A percentile compares a stretch with the other conserved stretches of the same genome.
phyloP scores from a whole-genome alignment of 23 red algal species.

The Gracilariopsis chorda region DNA sequence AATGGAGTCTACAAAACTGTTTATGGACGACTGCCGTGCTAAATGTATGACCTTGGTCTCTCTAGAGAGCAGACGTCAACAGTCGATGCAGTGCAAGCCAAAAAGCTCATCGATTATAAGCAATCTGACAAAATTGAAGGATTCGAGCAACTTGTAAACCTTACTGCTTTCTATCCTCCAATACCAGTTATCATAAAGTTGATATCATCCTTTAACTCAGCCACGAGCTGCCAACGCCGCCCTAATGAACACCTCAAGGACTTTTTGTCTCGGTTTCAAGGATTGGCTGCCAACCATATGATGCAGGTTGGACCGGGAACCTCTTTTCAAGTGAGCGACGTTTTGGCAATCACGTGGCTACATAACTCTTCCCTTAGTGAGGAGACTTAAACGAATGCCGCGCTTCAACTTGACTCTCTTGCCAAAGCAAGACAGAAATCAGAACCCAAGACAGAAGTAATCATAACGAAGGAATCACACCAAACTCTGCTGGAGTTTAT shows the following conservation, averaged over 20 bases:
- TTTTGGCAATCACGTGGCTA: not conserved
- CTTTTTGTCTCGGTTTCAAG: too few relatives aligned
- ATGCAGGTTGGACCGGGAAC: not conserved
- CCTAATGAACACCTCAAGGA: too few relatives aligned
- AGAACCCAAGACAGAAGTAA: not conserved
- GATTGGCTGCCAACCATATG: conserved; percentile 10
- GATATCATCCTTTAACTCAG: too few relatives aligned
- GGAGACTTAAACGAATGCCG: conserved; percentile 9
- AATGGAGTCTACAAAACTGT: too few relatives aligned
- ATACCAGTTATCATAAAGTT: too few relatives aligned
- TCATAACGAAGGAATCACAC: not conserved
- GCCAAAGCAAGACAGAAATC: not conserved
- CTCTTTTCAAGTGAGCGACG: conserved; percentile 13
- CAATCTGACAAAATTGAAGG: not conserved
- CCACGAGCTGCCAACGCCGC: too few relatives aligned
- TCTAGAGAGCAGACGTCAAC: not conserved
- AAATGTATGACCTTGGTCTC: too few relatives aligned
- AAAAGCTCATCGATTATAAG: too few relatives aligned
- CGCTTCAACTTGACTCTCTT: not conserved
- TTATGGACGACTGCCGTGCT: too few relatives aligned
- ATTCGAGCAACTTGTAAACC: not conserved
- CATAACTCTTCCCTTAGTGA: not conserved
- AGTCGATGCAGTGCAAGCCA: not conserved
- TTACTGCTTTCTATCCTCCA: not conserved
- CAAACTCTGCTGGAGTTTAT: not conserved